These are phyloP conservation scores for Hyphopichia pseudoburtonii DNA, from an alignment of 1,139 yeast genomes.

Conservation along the genomic window DNA sequence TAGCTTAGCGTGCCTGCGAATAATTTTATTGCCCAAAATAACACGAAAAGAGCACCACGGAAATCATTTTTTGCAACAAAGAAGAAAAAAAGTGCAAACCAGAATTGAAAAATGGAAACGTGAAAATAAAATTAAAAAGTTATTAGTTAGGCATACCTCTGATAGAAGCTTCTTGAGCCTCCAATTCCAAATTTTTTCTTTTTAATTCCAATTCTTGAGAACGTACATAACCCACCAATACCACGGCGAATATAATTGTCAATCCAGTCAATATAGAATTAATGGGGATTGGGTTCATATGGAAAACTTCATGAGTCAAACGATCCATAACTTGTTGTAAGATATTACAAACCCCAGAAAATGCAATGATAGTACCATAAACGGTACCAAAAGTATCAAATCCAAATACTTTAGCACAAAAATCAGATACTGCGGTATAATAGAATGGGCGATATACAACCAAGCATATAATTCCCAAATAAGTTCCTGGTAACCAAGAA, in stretches of 20 bases:
- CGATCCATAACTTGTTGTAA: slow-evolving; percentile 69
- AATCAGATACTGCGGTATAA: slow-evolving; percentile 89
- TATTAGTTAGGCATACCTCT: slow-evolving; percentile 46
- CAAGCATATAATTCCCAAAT: slow-evolving; percentile 63
- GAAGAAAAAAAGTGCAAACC: no score
- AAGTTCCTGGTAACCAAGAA: slow-evolving; percentile 50
- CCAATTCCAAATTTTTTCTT: slow-evolving; percentile 56
- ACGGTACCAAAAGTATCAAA: slow-evolving; percentile 88
- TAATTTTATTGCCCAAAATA: no score
- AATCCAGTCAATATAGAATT: slow-evolving; percentile 53
- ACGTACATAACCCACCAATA: slow-evolving; percentile 52
- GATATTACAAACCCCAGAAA: slow-evolving; percentile 77
- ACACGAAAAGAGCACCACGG: no score
- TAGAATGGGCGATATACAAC: slow-evolving; percentile 91
- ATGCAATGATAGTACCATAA: slow-evolving; percentile 83
- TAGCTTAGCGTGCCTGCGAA: no score
- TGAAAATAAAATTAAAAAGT: no score
- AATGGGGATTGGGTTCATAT: slow-evolving; percentile 78
- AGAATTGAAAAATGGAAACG: no score
- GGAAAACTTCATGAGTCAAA: slow-evolving; percentile 63
- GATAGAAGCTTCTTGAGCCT: slow-evolving; percentile 59
- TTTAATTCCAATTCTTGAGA: slow-evolving; percentile 50
- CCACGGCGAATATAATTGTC: slow-evolving; percentile 55
- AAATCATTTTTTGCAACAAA: no score
- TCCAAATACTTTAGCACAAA: slow-evolving; percentile 90